These are phyloP conservation scores for Scheffersomyces stipitis DNA, from an alignment of 805 yeast genomes.

Conservation along the genomic window DNA sequence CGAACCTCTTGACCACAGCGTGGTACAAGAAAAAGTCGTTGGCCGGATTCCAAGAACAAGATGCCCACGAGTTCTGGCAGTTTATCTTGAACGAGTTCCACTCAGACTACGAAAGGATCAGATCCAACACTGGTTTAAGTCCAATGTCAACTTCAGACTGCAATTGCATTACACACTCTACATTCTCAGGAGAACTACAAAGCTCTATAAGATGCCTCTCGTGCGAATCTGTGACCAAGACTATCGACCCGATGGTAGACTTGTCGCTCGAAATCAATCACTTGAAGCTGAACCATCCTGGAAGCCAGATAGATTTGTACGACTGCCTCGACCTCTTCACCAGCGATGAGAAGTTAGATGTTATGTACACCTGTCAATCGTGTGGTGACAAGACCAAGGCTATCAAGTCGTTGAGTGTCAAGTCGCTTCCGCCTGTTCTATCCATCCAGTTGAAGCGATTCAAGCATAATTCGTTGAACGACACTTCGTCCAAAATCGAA, in stretches of 20 bases:
- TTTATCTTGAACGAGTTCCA: constrained; percentile 86
- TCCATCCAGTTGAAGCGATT: constrained; percentile 84
- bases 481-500: constrained; percentile 68
- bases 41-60: constrained; percentile 97
- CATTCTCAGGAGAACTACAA: constrained; percentile 81
- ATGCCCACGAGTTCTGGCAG: constrained; percentile 98
- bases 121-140: constrained; percentile 1
- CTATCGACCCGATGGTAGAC: constrained; percentile 88
- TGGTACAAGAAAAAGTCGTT: constrained; percentile 83
- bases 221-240: constrained; percentile 64
- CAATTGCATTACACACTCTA: constrained; percentile 75
- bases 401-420: constrained; percentile 64
- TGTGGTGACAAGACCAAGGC: constrained; percentile 68
- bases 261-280: constrained; percentile 70
- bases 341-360: constrained; percentile 71
- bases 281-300: constrained; percentile 16
- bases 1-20: constrained; percentile 76
- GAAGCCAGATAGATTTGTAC: constrained; percentile 35
- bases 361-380: constrained; percentile 63
- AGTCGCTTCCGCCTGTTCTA: constrained; percentile 71
- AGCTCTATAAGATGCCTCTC: constrained; percentile 73
- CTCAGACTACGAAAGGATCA: constrained; percentile 31
- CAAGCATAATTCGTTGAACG: constrained; percentile 53
- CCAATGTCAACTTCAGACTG: constrained; percentile 39
- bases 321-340: constrained; percentile 80